Percentiles rank a stretch among this genome's conserved stretches.
Evolutionary conservation across 352 stramenopile genomes (phyloP).

Genomic region (Pseudoperonospora humuli): DNA sequence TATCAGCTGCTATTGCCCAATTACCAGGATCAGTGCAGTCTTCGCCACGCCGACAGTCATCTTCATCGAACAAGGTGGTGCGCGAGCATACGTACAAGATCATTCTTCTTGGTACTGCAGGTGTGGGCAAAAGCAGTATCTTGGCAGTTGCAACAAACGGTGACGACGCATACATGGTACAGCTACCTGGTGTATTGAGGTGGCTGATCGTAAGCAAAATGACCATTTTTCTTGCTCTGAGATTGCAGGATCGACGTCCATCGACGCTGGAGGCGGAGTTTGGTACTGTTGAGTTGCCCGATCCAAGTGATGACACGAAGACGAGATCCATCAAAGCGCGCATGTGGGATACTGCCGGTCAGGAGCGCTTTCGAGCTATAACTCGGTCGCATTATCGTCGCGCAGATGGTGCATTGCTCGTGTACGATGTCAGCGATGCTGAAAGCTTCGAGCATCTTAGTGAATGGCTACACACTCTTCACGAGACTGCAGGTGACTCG

Average conservation of each 20-base stretch:
- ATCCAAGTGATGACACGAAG: constrained; percentile 38
- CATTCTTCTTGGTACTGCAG: constrained; percentile 68
- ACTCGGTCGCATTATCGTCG: no score
- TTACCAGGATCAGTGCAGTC: no score
- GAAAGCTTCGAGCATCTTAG: no score
- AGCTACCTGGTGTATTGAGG: no score
- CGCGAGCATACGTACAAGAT: constrained; percentile 52
- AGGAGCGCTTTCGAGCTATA: no score
- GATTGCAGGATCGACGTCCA: constrained; percentile 38
- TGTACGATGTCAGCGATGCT: no score
- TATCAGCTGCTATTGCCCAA: no score
- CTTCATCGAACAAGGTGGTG: constrained; percentile 1
- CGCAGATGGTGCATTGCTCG: no score
- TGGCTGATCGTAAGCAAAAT: neutral
- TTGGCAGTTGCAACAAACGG: constrained; percentile 55
- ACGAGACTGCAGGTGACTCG: no score
- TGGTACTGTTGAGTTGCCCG: constrained; percentile 51
- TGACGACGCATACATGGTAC: constrained; percentile 40
- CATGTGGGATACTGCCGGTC: no score
- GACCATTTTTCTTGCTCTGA: neutral
- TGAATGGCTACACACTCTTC: no score
- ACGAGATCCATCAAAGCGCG: no score
- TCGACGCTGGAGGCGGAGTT: constrained; percentile 74
- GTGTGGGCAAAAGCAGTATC: constrained; percentile 74
- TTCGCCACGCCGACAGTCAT: constrained; percentile 11